Base-by-base conservation (phyloP, 2,329 filamentous ascomycete genomes). In the Cercospora sesami region DNA sequence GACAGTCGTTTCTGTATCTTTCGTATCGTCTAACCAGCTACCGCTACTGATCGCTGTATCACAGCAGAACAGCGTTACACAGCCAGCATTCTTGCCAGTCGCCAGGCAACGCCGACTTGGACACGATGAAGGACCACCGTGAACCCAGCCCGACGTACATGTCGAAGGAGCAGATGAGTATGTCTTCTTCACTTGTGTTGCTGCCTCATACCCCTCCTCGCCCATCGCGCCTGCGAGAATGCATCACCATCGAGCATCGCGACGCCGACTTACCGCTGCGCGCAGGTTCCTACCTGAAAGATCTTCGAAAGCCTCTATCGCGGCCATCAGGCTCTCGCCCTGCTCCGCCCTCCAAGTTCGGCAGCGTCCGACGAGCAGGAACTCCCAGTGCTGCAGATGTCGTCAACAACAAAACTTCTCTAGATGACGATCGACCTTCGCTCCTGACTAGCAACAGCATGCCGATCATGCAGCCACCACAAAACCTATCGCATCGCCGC, bases 261-360 rank as follows among this genome's bases (percentile, higher is more conserved):
- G 65, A 72, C 67, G 23, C 71, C 63, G 42, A 48, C 60, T 62
- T 51, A 62, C 60, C 60, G 33, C 39, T 33, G 4, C 70, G 76
- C 71, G 69, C 80, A 93, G 91, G 89, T 72, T 83, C 84, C 68
- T 94, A 93, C 78, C 86, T 93, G 39, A 84, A 89, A 73, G 87
- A 89, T 72, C 85, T 94, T 39, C 89, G 91, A 73, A 87, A 85
- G 73, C 91, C 86, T 79, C 83, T 88, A 65, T 83, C 86, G 39
- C 86, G 91, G 65, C 91, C 91, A 8, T 90, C 87, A 66, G 91
- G 91, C 69, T 90, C 90, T 60, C 85, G 91, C 71, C 90, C 91
- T 68, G 85, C 85, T 57, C 87, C 87, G 10, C 80, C 83, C 23
- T 84, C 83, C 70, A 79, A 82, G 72, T 77, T 76, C 61, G 69